Base-by-base conservation (phyloP, 495 filamentous ascomycete species). In the Aspergillus asperescens region DNA sequence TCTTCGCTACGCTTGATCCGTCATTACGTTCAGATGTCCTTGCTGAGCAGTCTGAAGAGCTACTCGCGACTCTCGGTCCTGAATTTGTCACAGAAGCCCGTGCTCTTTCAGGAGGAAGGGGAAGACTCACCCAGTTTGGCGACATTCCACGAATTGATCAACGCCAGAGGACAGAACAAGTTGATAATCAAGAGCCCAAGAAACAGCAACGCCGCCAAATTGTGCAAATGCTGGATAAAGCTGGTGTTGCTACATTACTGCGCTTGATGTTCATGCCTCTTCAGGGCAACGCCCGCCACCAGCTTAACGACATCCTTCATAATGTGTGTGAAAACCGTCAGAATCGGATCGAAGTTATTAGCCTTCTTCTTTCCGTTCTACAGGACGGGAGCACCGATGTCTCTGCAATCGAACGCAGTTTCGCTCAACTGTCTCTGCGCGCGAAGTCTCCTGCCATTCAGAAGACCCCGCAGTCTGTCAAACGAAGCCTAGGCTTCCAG, bases 181-280 rank as follows among this genome's bases (percentile, higher is more conserved):
- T 65, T 22, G 68, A 72, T 20, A 65, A 65, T 49, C 67, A 75
- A 57, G 71, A 78, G 48, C 61, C 64, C 5, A 82, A 83, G 66
- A 94, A 95, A 68, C 77, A 82, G 20, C 81, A 85, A 56, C 81
- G 89, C 50, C 83, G 84, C 60, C 85, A 87, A 19, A 85, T 89
- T 44, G 84, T 95, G 25, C 93, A 99, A 68, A 95, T 97, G 85
- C 81, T 97, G 5, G 94, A 99, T 70, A 96, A 95, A 65, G 79
- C 90, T 48, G 93, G 93, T 22, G 83, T 99, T 64, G 93, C 94
- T 19, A 96, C 93, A 9, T 71, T 99, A 7, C 79, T 99, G 28
- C 88, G 93, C 13, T 77, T 99, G 10, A 96, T 99, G 92, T 99
- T 99, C 64, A 86, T 96, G 54, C 85, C 88, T 37, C 88, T 95